These are phyloP conservation scores for Colletotrichum chlorophyti DNA, from an alignment of 2,329 filamentous ascomycete species.

Conservation along the genomic window DNA sequence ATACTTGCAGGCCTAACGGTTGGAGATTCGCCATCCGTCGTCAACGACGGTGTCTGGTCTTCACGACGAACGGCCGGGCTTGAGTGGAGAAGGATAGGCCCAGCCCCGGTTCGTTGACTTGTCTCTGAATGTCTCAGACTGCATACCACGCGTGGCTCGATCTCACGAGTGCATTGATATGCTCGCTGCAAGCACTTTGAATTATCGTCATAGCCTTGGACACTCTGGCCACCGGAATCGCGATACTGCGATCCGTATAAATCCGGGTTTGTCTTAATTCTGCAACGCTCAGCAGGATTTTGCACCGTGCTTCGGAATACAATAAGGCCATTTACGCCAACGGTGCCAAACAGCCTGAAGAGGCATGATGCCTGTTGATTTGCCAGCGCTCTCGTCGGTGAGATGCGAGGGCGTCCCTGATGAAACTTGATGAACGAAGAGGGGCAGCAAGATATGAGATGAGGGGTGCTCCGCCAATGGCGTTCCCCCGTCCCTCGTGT, in stretches of 20 bases:
- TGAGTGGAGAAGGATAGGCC: no score
- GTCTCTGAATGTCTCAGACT: not conserved
- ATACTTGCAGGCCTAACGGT: no score
- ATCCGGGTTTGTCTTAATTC: slow-evolving; percentile 5
- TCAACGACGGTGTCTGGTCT: no score
- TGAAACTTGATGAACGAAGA: slow-evolving; percentile 14
- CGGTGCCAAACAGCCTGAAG: no score
- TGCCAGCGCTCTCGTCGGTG: not conserved
- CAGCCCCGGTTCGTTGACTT: not conserved
- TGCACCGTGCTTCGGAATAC: not conserved
- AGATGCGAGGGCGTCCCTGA: not conserved
- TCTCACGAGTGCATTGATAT: not conserved
- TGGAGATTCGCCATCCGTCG: no score
- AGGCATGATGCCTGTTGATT: slow-evolving; percentile 8
- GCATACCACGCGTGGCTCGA: not conserved
- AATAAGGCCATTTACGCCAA: no score
- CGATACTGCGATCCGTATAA: not conserved
- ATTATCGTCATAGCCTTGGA: no score
- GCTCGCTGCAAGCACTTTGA: not conserved
- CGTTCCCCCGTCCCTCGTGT: not conserved
- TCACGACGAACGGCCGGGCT: no score
- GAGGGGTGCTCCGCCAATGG: not conserved
- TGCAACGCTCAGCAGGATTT: not conserved
- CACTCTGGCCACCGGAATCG: no score
- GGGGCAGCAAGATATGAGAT: not conserved